Conservation (phyloP, 139 green algal species). For the Edaphochlamys debaryana region DNA sequence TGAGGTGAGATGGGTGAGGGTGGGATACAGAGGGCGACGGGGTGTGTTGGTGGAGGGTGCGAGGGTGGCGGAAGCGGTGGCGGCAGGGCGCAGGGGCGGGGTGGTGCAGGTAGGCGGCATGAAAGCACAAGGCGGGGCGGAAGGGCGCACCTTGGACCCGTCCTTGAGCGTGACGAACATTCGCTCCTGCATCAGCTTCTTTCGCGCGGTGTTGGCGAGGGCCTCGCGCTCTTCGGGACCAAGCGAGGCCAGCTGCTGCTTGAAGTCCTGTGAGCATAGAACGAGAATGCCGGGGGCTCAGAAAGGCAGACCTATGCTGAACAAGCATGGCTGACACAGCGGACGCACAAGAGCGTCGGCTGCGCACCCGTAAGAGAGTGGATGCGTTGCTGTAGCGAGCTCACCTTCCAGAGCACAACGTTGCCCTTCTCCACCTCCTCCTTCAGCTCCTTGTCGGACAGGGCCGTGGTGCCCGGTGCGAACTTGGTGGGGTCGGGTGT, state of each 20-base stretch:
- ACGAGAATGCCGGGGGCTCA: no score
- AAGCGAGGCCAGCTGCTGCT: slow-evolving; percentile 2
- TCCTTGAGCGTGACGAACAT: slow-evolving; percentile 33
- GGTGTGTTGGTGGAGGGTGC: neutral
- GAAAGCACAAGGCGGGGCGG: no score
- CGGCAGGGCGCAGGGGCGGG: no score
- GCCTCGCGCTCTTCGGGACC: slow-evolving; percentile 3
- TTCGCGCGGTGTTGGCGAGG: neutral
- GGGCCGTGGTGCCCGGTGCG: slow-evolving; percentile 17
- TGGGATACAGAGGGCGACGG: no score
- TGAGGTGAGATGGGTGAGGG: no score
- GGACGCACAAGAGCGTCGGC: no score
- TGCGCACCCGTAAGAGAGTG: no score
- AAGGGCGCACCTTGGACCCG: slow-evolving; percentile 8
- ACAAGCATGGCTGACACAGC: no score
- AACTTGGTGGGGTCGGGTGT: slow-evolving; percentile 46
- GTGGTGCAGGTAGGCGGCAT: no score
- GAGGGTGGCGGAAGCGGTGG: no score
- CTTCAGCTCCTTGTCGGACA: slow-evolving; percentile 41
- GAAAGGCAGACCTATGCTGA: no score
- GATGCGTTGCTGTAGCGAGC: no score
- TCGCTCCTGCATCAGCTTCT: slow-evolving; percentile 34
- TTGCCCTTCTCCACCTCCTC: slow-evolving; percentile 53
- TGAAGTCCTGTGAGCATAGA: slow-evolving; percentile 22
- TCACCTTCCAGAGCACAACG: slow-evolving; percentile 39